Percentiles rank a stretch among this genome's conserved stretches.
phyloP scores from a whole-genome alignment of 2,329 filamentous ascomycete species.

The Akanthomyces dipterigenus region DNA sequence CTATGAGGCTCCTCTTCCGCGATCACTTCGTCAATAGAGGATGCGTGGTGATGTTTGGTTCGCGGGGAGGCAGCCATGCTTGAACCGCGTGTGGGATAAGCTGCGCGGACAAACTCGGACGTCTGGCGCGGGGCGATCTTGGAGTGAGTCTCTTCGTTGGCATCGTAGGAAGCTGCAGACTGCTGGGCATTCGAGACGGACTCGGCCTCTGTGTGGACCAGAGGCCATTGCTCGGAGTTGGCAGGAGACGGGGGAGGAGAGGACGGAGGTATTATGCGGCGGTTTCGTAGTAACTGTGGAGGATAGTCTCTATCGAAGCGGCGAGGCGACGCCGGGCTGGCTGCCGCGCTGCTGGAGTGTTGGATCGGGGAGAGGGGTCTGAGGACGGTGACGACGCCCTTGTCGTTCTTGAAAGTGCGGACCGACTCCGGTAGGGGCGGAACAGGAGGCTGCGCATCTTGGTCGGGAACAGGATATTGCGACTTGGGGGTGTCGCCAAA shows the following conservation, averaged over 20 bases:
- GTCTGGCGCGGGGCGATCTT: neutral
- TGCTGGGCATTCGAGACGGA: neutral
- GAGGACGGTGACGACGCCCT: constrained; percentile 31
- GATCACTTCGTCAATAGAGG: constrained; percentile 20
- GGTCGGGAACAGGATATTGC: constrained; percentile 26
- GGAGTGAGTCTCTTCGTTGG: neutral
- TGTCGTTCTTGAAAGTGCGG: constrained; percentile 27
- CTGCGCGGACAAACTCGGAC: constrained; percentile 14
- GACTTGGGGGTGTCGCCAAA: constrained; percentile 27
- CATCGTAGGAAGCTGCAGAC: neutral
- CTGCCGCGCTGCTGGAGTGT: constrained; percentile 14
- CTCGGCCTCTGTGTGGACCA: neutral
- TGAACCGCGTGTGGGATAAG: constrained; percentile 20
- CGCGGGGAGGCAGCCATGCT: constrained; percentile 20
- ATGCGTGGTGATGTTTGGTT: constrained; percentile 21
- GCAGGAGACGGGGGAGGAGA: neutral
- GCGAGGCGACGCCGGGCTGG: constrained; percentile 7
- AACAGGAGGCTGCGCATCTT: neutral
- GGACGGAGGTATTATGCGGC: constrained; percentile 3
- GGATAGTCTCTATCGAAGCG: constrained; percentile 6
- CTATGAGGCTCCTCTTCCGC: neutral
- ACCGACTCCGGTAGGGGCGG: constrained; percentile 18
- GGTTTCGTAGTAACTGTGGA: constrained; percentile 5
- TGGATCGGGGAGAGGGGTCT: constrained; percentile 23
- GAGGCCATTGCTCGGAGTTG: neutral